These are phyloP conservation scores for Ogataea sp. DNA, from an alignment of 805 yeast species.

Conservation along the genomic window DNA sequence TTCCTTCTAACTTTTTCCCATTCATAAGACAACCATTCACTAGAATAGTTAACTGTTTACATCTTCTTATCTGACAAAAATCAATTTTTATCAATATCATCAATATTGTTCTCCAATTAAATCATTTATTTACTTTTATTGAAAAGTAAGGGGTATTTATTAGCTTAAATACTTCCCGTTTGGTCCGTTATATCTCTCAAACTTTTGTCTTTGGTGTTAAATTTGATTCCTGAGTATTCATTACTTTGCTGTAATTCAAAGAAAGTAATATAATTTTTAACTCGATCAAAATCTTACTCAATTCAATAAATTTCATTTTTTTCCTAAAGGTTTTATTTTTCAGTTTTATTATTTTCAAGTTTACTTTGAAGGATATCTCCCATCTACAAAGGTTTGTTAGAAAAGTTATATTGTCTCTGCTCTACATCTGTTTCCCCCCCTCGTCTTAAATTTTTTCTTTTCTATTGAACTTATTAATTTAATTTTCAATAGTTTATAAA, in stretches of 20 bases:
- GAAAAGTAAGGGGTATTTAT: constrained; percentile 13
- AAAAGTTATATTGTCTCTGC: not conserved
- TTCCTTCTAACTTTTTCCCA: not conserved
- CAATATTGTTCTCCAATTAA: not conserved
- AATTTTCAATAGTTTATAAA: constrained; percentile 3
- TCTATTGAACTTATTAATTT: constrained; percentile 2
- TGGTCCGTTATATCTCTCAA: constrained; percentile 8
- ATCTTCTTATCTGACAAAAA: constrained; percentile 1
- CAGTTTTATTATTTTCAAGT: not conserved
- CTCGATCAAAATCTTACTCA: not conserved
- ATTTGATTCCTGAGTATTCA: constrained; percentile 19
- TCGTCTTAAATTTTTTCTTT: not conserved
- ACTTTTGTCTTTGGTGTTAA: constrained; percentile 20
- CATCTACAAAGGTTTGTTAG: constrained; percentile 19
- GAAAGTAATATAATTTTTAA: not conserved
- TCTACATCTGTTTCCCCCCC: constrained; percentile 4
- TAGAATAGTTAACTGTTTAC: not conserved
- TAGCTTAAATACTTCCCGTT: constrained; percentile 13
- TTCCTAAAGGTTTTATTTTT: not conserved
- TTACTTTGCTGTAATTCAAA: not conserved
- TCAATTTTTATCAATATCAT: constrained; percentile 4
- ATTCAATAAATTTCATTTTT: not conserved
- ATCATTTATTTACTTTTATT: not conserved
- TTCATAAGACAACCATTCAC: not conserved
- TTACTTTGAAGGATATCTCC: constrained; percentile 29